Evolutionary conservation across 2,329 filamentous ascomycete species (phyloP).

Genomic region (Stachybotrys elegans): DNA sequence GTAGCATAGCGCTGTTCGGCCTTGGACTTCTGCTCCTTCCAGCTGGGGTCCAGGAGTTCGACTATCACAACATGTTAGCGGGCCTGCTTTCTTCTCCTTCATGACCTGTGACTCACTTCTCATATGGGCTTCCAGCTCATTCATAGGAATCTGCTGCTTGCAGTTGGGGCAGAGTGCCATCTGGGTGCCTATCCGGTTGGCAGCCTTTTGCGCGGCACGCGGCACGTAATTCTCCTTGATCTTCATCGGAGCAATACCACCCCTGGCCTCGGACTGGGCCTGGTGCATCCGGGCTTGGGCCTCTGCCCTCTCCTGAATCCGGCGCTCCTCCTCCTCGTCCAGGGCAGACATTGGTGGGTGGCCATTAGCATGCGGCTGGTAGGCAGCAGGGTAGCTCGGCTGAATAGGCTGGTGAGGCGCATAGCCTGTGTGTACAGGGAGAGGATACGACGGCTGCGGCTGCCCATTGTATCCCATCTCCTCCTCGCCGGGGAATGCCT

Average conservation of each 20-base stretch:
- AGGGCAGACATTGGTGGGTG: constrained; percentile 34
- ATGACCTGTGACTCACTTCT: constrained; percentile 58
- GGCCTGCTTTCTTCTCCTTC: no score
- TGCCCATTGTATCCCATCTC: constrained; percentile 50
- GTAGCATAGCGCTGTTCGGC: constrained; percentile 78
- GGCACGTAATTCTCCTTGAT: constrained; percentile 93
- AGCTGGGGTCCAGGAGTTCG: constrained; percentile 86
- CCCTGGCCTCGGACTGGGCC: constrained; percentile 72
- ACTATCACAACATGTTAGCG: constrained; percentile 50
- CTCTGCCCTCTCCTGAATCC: constrained; percentile 59
- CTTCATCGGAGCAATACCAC: constrained; percentile 68
- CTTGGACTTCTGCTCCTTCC: constrained; percentile 94
- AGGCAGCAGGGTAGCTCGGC: constrained; percentile 25
- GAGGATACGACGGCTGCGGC: constrained; percentile 30
- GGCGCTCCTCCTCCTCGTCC: constrained; percentile 58
- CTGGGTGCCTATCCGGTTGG: constrained; percentile 58
- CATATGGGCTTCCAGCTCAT: constrained; percentile 89
- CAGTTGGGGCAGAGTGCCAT: constrained; percentile 89
- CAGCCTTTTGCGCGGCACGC: constrained; percentile 67
- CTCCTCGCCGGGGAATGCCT: constrained; percentile 82
- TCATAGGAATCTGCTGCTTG: constrained; percentile 79
- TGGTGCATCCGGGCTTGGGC: constrained; percentile 63
- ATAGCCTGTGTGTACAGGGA: constrained; percentile 39
- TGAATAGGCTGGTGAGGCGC: constrained; percentile 25
- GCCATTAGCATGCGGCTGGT: constrained; percentile 26